Base-by-base conservation (phyloP, 148 eudicot species). In the Diospyros lotus region DNA sequence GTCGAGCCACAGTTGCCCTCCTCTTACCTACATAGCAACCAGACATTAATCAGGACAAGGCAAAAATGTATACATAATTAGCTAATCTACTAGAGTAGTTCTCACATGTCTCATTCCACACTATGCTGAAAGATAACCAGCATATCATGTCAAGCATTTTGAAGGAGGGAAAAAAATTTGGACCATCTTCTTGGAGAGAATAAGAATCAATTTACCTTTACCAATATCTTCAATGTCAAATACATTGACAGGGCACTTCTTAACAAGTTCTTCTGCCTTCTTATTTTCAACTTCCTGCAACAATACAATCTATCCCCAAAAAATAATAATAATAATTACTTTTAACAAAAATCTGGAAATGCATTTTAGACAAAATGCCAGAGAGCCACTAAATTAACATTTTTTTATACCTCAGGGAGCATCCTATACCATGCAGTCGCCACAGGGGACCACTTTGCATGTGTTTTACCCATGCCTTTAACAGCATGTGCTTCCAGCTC, bases 371-470 rank as follows among this genome's bases (percentile, higher is more conserved):
- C 2, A 7, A 10, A 44, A 14, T 45, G 5, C 14, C 38, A n/a
- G 6, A 73, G 73, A 1, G 53, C 59, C 50, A 61, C 41, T 4
- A 52, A 13, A 0, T 41, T 3, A 11, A 71, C 9, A 74, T 2
- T 58, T 64, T 52, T 46, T 28, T 56, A 80, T 81, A 94, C 98
- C 98, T 90, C 96, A 13, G 98, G 98, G 58, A 90, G 97, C 96
- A 92, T 90, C 81, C 89, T 81, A 74, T 94, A 92, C 98, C 98
- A 92, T 83, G 98, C 94, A 80, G 98, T 92, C 52, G 98, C 97
- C 78, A 94, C 98, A 38, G 97, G 98, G 45, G 98, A 94, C 94
- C 96, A 94, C 87, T 94, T 92, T 68, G 98, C 97, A 85, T 94
- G 96, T 44, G 96, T 94, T 77, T 85, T 90, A 39, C 97, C 98